Conservation (phyloP, 495 filamentous ascomycete genomes). For the Staphylotrichum tortipilum region DNA sequence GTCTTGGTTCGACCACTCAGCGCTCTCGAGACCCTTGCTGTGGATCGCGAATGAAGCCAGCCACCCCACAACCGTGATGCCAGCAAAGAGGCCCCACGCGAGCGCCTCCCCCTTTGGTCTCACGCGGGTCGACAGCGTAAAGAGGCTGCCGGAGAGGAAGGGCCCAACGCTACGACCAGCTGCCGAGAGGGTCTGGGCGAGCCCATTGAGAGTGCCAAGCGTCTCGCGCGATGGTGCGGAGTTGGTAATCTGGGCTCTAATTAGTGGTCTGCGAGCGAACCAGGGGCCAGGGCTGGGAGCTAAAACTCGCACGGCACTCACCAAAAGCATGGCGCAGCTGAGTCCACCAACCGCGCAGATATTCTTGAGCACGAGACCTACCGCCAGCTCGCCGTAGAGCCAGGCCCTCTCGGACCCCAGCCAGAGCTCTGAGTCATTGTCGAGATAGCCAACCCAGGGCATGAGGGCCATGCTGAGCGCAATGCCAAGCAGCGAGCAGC, state of each 20-base stretch:
- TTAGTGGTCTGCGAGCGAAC: not conserved
- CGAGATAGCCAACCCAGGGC: slow-evolving; percentile 79
- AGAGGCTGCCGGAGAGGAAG: slow-evolving; percentile 77
- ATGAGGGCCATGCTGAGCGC: slow-evolving; percentile 75
- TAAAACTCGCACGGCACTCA: slow-evolving; percentile 39
- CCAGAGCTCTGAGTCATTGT: slow-evolving; percentile 34
- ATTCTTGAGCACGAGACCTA: slow-evolving; percentile 77
- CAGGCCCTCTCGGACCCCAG: slow-evolving; percentile 49
- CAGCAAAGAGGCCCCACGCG: slow-evolving; percentile 76
- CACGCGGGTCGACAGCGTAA: slow-evolving; percentile 60
- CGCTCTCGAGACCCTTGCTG: slow-evolving; percentile 50
- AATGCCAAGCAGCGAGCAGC: slow-evolving; percentile 70
- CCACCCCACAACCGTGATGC: slow-evolving; percentile 67
- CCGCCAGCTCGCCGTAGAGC: slow-evolving; percentile 67
- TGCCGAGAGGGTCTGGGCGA: slow-evolving; percentile 89
- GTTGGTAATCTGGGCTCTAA: slow-evolving; percentile 68
- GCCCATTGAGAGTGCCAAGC: slow-evolving; percentile 82
- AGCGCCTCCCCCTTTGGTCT: slow-evolving; percentile 74
- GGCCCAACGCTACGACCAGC: slow-evolving; percentile 84
- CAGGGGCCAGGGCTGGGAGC: too few relatives aligned
- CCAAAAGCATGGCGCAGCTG: slow-evolving; percentile 79
- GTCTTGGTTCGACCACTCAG: slow-evolving; percentile 29
- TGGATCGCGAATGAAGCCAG: slow-evolving; percentile 64
- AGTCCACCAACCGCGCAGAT: slow-evolving; percentile 80
- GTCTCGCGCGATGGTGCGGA: slow-evolving; percentile 78